Evolutionary conservation across 257 asterid species (phyloP), one percentile per base, ranked within the genome.

Genomic region (Ilex aquifolium): DNA sequence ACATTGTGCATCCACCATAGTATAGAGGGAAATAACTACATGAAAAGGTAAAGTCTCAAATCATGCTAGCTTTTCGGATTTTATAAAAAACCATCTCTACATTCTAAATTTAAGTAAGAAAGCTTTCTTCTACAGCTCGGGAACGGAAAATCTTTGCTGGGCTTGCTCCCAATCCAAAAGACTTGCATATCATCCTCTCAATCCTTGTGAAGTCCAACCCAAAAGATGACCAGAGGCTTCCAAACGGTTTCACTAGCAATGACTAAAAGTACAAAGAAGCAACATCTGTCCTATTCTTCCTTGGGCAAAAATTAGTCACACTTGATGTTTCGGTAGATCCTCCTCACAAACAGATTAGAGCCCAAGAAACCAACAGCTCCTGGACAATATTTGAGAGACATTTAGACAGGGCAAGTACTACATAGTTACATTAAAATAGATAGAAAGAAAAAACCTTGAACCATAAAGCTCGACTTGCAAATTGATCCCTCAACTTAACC

Each of bases 341-440:
- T 88, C 85, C 97, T 77, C 62, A 92, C 98, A 48, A 92, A 92
- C 69, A 86, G 79, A 81, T 86, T 85, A 53, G 98, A 92, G 64
- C 98, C 98, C 66, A 92, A 78, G 62, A 75, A 82, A 62, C 98
- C 98, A 73, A 92, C 92, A 44, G 98, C 98, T 65, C 98, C 98
- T 92, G 89, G 69, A 73, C 58, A 64, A 49, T n/a, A 46, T 55
- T 61, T 1, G 11, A 64, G 58, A 17, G 16, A 62, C 15, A 44
- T 11, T 42, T 49, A 21, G 30, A 21, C 27, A 21, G 27, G 27
- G 27, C 27, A 21, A 21, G 27, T 21, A 21, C 27, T 21, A 21
- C 27, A 21, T 21, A 21, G 27, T 21, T 21, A 21, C 27, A 21
- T 21, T 8, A 0, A 36, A 36, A 36, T 36, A 4, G 8, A 36